These are phyloP conservation scores for Suhomyces prunicola DNA, from an alignment of 805 yeast species.

Conservation along the genomic window DNA sequence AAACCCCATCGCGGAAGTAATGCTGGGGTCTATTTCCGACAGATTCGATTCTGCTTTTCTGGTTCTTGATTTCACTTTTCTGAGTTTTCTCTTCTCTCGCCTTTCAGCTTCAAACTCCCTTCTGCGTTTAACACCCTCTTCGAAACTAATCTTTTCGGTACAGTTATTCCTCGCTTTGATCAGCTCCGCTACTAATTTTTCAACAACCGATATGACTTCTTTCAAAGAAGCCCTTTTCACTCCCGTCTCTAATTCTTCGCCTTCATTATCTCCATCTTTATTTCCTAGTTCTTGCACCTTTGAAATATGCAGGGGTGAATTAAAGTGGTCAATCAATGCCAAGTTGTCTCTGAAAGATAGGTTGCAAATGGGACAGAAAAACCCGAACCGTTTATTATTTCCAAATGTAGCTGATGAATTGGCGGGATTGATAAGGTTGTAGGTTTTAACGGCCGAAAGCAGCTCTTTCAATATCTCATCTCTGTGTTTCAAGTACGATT, in stretches of 20 bases:
- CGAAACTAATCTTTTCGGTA: slow-evolving; percentile 18
- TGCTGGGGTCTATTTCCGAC: slow-evolving; percentile 6
- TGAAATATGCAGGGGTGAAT: slow-evolving; percentile 63
- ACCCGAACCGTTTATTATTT: slow-evolving; percentile 69
- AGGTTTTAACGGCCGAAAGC: slow-evolving; percentile 31
- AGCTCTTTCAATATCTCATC: slow-evolving; percentile 28
- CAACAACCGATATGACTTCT: slow-evolving; percentile 31
- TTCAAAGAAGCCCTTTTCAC: slow-evolving; percentile 32
- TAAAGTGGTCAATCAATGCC: slow-evolving; percentile 79
- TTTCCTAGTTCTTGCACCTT: slow-evolving; percentile 25
- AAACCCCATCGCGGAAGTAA: slow-evolving; percentile 55
- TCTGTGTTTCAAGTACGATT: slow-evolving; percentile 26
- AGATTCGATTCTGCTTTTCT: slow-evolving; percentile 11
- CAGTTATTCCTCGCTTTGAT: slow-evolving; percentile 10
- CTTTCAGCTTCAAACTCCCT: slow-evolving; percentile 36
- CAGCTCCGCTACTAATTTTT: slow-evolving; percentile 26
- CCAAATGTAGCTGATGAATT: slow-evolving; percentile 17
- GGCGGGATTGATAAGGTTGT: slow-evolving; percentile 30
- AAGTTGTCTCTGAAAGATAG: slow-evolving; percentile 79
- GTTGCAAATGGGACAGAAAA: slow-evolving; percentile 77
- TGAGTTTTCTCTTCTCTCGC: slow-evolving; percentile 24
- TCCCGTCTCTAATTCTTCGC: slow-evolving; percentile 29
- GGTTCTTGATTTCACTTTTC: slow-evolving; percentile 18
- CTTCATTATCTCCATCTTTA: slow-evolving; percentile 10
- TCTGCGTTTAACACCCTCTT: slow-evolving; percentile 40